Evolutionary conservation across 768 basidiomycete genomes (phyloP).

Genomic region (Pleurotus pulmonarius): DNA sequence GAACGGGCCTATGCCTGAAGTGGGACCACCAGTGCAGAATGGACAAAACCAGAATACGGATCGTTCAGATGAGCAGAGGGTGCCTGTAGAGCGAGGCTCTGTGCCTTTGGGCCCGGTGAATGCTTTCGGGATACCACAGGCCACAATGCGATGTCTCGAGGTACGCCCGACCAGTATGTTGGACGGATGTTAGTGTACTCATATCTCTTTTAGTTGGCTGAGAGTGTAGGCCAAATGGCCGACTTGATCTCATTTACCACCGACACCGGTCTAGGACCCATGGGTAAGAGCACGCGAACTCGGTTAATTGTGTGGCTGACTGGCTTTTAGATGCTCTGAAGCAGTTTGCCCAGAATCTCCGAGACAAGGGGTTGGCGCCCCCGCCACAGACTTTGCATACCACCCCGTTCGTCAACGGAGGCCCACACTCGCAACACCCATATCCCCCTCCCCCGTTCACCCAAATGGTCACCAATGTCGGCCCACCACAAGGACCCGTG

Average conservation of each 20-base stretch:
- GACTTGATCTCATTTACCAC: slow-evolving; percentile 69
- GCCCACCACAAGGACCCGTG: slow-evolving; percentile 9
- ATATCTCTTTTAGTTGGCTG: slow-evolving; percentile 53
- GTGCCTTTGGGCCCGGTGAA: slow-evolving; percentile 84
- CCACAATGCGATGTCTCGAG: slow-evolving; percentile 87
- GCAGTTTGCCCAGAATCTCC: slow-evolving; percentile 35
- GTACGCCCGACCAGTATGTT: slow-evolving; percentile 29
- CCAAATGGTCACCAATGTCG: slow-evolving; percentile 9
- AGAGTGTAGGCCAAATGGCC: slow-evolving; percentile 77
- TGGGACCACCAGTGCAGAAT: slow-evolving; percentile 18
- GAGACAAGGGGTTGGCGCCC: slow-evolving; percentile 18
- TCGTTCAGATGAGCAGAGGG: slow-evolving; percentile 64
- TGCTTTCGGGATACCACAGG: slow-evolving; percentile 85
- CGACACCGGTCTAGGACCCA: slow-evolving; percentile 53
- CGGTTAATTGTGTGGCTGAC: neutral
- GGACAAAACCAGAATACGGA: slow-evolving; percentile 47
- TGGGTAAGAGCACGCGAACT: slow-evolving; percentile 46
- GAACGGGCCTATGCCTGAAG: slow-evolving; percentile 35
- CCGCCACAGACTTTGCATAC: slow-evolving; percentile 13
- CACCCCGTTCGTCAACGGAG: slow-evolving; percentile 17
- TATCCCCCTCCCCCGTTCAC: slow-evolving; percentile 10
- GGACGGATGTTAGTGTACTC: neutral
- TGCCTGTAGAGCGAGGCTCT: slow-evolving; percentile 55
- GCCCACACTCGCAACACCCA: slow-evolving; percentile 9
- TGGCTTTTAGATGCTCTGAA: slow-evolving; percentile 34